phyloP scores from a whole-genome alignment of 1,284 basidiomycete species.

The Malassezia brasiliensis region DNA sequence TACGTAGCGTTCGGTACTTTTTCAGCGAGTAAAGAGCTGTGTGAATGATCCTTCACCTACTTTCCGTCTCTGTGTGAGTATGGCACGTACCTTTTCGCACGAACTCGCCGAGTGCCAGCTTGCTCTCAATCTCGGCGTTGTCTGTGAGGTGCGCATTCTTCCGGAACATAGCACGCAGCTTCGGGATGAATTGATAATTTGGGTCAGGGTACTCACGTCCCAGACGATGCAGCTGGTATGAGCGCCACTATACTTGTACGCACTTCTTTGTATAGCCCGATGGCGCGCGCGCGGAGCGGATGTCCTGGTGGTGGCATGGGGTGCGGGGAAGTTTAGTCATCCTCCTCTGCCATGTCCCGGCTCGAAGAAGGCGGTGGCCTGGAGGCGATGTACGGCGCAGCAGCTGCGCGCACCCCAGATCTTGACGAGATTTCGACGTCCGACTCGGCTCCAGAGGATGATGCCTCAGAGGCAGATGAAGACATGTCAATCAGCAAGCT shows the following conservation, averaged over 20 bases:
- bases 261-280: conserved; percentile 42
- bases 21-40: conserved; percentile 40
- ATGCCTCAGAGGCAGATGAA: conserved; percentile 7
- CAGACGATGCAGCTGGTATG: conserved; percentile 34
- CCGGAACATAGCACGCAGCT: conserved; percentile 34
- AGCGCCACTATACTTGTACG: neutral
- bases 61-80: conserved; percentile 34
- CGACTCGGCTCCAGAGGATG: conserved; percentile 27
- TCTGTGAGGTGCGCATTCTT: conserved; percentile 39
- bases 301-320: conserved; percentile 41
- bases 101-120: conserved; percentile 37
- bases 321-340: conserved; percentile 14
- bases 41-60: neutral
- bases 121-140: conserved; percentile 34
- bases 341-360: conserved; percentile 1
- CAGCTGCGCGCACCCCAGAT: neutral
- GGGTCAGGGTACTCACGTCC: conserved; percentile 47
- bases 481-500: conserved; percentile 2
- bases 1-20: conserved; percentile 41
- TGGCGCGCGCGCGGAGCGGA: conserved; percentile 37
- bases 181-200: conserved; percentile 42
- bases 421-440: conserved; percentile 31
- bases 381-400: neutral
- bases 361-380: conserved; percentile 5
- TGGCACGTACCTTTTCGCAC: conserved; percentile 33